These are phyloP conservation scores for Fusarium beomiforme DNA, from an alignment of 2,329 filamentous ascomycete species.

Conservation along the genomic window DNA sequence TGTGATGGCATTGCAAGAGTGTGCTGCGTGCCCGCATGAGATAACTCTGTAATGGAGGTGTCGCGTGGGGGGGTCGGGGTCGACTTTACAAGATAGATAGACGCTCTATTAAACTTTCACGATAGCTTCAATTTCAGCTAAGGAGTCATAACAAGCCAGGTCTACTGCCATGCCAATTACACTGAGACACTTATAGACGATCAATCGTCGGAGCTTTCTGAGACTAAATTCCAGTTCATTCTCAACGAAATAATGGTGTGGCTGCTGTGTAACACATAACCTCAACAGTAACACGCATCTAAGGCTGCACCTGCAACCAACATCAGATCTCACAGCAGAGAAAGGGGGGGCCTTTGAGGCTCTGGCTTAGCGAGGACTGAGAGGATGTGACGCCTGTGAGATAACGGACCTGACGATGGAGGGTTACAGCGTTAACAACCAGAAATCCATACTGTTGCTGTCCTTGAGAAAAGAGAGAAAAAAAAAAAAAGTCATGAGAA, in stretches of 20 bases:
- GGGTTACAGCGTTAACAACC: conserved; percentile 17
- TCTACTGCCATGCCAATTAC: not conserved
- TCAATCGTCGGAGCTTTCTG: not conserved
- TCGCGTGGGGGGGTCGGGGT: conserved; percentile 15
- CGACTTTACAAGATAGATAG: not conserved
- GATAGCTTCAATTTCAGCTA: conserved; percentile 13
- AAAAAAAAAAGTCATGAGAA: not conserved
- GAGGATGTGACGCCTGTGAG: conserved; percentile 33
- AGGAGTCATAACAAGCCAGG: not conserved
- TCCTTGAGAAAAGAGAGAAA: not conserved
- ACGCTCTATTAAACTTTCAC: conserved; percentile 10
- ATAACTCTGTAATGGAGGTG: conserved; percentile 6
- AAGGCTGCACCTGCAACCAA: conserved; percentile 17
- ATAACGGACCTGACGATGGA: conserved; percentile 25
- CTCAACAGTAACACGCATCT: conserved; percentile 18
- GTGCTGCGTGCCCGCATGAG: conserved; percentile 18
- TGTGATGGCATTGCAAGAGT: conserved; percentile 25
- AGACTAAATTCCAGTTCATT: conserved; percentile 15
- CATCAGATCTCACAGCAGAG: conserved; percentile 30
- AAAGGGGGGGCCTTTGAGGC: conserved; percentile 28
- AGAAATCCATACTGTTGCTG: not conserved
- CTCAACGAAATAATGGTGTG: conserved; percentile 19
- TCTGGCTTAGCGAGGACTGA: conserved; percentile 20
- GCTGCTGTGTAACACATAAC: conserved; percentile 19
- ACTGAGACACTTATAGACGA: not conserved